These are phyloP conservation scores for Coemansia sp. DNA, from an alignment of 192 early-diverging fungal genomes.

Conservation along the genomic window DNA sequence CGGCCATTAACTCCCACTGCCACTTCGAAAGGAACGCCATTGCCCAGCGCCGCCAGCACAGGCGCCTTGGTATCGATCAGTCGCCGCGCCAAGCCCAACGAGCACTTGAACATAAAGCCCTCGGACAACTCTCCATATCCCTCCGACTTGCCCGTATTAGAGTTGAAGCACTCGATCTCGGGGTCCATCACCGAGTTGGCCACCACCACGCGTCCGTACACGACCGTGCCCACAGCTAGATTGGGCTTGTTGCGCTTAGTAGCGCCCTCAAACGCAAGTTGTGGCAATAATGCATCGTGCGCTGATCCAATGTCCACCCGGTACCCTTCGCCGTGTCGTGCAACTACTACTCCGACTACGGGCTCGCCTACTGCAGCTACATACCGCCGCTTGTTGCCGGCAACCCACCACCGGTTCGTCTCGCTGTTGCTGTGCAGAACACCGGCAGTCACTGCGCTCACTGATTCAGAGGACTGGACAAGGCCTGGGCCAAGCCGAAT, in stretches of 20 bases:
- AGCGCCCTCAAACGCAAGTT: slow-evolving; percentile 92
- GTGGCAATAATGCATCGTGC: slow-evolving; percentile 75
- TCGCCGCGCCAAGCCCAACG: slow-evolving; percentile 68
- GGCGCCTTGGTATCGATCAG: slow-evolving; percentile 70
- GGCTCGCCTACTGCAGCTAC: slow-evolving; percentile 83
- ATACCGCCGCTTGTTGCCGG: slow-evolving; percentile 85
- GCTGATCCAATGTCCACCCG: slow-evolving; percentile 94
- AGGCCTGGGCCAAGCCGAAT: slow-evolving; percentile 85
- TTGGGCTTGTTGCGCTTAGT: slow-evolving; percentile 90
- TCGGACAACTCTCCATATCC: slow-evolving; percentile 88
- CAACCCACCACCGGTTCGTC: slow-evolving; percentile 77
- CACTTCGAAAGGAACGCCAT: slow-evolving; percentile 78
- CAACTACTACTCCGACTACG: slow-evolving; percentile 80
- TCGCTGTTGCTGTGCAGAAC: slow-evolving; percentile 59
- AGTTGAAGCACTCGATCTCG: slow-evolving; percentile 90
- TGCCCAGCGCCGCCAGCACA: slow-evolving; percentile 71
- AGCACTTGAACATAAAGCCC: slow-evolving; percentile 80
- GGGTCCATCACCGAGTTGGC: slow-evolving; percentile 98
- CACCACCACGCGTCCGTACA: slow-evolving; percentile 82
- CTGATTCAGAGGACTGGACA: slow-evolving; percentile 63
- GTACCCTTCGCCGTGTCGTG: slow-evolving; percentile 72
- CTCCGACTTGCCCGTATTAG: slow-evolving; percentile 76
- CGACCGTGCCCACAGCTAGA: slow-evolving; percentile 70
- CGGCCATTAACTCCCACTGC: slow-evolving; percentile 94
- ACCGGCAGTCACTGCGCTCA: slow-evolving; percentile 75